phyloP scores from a whole-genome alignment of 306 rosid species.

The Prunus persica region DNA sequence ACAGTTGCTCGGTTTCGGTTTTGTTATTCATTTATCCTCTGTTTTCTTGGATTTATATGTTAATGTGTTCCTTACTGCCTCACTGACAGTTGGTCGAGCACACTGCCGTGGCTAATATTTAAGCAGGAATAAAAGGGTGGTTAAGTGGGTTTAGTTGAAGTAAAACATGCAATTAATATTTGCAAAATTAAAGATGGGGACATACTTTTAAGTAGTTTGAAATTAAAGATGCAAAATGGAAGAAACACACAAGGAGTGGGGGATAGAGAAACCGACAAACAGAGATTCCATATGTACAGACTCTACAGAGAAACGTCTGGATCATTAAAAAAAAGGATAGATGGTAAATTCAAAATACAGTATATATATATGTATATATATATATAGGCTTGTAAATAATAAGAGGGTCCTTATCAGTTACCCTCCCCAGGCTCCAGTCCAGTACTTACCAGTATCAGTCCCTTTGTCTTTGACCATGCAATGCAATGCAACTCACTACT shows the following conservation, averaged over 20 bases:
- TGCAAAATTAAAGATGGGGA: background rate
- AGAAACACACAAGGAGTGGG: conserved; percentile 8
- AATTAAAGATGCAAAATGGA: conserved; percentile 17
- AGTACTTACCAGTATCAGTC: background rate
- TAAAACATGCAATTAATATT: too few species aligned
- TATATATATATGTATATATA: too few species aligned
- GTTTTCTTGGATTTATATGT: too few species aligned
- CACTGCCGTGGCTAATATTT: too few species aligned
- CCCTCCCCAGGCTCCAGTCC: background rate
- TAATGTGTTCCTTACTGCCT: too few species aligned
- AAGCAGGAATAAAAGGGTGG: too few species aligned
- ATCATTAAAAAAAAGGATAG: background rate
- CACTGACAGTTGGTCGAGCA: too few species aligned
- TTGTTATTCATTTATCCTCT: too few species aligned
- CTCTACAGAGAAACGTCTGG: background rate
- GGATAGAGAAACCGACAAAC: conserved; percentile 20
- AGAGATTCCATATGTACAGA: conserved; percentile 25
- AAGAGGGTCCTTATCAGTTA: background rate
- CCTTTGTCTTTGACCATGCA: conserved; percentile 19
- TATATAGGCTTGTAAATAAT: background rate
- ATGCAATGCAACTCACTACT: background rate
- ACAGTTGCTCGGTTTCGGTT: too few species aligned
- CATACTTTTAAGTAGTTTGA: background rate
- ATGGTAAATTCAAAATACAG: background rate
- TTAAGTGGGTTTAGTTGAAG: too few species aligned